Evolutionary conservation across 31 red algal genomes (phyloP).

Genomic region (Asparagopsis taxiformis): DNA sequence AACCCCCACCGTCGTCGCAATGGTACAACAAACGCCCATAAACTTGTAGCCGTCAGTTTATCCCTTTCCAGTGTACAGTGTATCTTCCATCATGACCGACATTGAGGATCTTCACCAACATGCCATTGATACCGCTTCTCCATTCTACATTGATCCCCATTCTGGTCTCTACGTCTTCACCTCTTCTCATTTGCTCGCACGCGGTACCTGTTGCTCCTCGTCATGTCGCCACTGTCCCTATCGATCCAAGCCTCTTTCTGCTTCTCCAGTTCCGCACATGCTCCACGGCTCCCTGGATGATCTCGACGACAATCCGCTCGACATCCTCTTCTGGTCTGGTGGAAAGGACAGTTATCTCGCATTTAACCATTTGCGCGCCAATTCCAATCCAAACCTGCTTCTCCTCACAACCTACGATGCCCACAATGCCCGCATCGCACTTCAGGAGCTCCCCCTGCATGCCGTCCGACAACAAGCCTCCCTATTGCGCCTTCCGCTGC

Average conservation of each 20-base stretch:
- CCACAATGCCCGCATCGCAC: slow-evolving; percentile 36
- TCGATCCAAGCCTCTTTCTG: slow-evolving; percentile 1
- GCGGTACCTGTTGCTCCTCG: slow-evolving; percentile 39
- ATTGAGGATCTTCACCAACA: slow-evolving; percentile 22
- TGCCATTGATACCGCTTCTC: not conserved
- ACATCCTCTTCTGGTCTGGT: slow-evolving; percentile 66
- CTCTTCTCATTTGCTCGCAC: slow-evolving; percentile 3
- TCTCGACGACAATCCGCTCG: slow-evolving; percentile 5
- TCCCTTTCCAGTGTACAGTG: no score
- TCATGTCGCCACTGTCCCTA: slow-evolving; percentile 78
- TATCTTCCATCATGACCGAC: slow-evolving; percentile 3
- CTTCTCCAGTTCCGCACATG: slow-evolving; percentile 22
- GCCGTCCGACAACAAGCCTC: slow-evolving; percentile 34
- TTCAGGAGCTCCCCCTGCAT: slow-evolving; percentile 46
- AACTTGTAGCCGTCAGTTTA: no score
- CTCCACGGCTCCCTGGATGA: slow-evolving; percentile 44
- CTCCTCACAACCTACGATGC: slow-evolving; percentile 69
- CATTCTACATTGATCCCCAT: slow-evolving; percentile 6
- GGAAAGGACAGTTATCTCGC: slow-evolving; percentile 75
- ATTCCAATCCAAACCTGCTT: slow-evolving; percentile 17
- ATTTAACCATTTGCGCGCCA: slow-evolving; percentile 12
- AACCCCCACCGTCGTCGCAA: no score
- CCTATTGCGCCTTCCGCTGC: slow-evolving; percentile 24
- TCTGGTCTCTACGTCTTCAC: slow-evolving; percentile 6
- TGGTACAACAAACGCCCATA: no score